A percentile compares a stretch with the other conserved stretches of the same genome.
phyloP scores from a whole-genome alignment of 1,284 basidiomycete genomes.

The Rhodotorula mucilaginosa region DNA sequence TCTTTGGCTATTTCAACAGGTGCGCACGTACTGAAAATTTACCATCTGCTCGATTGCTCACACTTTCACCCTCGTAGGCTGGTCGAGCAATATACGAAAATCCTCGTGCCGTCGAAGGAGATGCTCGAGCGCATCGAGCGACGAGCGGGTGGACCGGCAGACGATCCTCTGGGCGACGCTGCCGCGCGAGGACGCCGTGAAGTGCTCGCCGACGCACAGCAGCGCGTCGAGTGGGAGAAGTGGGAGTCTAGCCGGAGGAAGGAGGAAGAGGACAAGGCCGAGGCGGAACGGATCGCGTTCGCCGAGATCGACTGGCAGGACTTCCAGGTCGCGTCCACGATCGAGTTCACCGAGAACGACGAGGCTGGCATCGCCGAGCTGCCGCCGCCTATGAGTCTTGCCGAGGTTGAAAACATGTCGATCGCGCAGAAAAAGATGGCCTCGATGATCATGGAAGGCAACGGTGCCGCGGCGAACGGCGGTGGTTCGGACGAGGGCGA shows the following conservation, averaged over 20 bases:
- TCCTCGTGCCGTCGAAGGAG: constrained; percentile 79
- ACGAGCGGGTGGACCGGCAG: constrained; percentile 44
- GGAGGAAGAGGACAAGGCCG: constrained; percentile 81
- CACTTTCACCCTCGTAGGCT: constrained; percentile 50
- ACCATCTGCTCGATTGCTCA: too few species aligned
- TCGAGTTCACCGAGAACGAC: constrained; percentile 94
- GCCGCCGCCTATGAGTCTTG: constrained; percentile 89
- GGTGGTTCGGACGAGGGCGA: constrained; percentile 57
- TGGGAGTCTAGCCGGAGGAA: constrained; percentile 78
- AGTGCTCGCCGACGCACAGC: constrained; percentile 70
- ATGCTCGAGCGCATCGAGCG: constrained; percentile 63
- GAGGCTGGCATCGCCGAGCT: constrained; percentile 72
- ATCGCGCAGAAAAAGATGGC: constrained; percentile 97
- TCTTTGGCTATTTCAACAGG: constrained; percentile 94
- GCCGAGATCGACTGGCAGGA: constrained; percentile 99
- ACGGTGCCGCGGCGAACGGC: constrained; percentile 64
- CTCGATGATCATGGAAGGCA: constrained; percentile 90
- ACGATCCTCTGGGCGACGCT: constrained; percentile 49
- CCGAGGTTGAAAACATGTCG: constrained; percentile 94
- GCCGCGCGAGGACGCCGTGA: constrained; percentile 61
- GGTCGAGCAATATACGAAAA: constrained; percentile 92
- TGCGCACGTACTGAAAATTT: not conserved
- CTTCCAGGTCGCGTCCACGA: constrained; percentile 97
- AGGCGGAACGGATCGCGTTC: constrained; percentile 82
- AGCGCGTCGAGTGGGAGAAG: constrained; percentile 85